Base-by-base conservation (phyloP, 805 yeast species). In the Metschnikowia dekortorum region DNA sequence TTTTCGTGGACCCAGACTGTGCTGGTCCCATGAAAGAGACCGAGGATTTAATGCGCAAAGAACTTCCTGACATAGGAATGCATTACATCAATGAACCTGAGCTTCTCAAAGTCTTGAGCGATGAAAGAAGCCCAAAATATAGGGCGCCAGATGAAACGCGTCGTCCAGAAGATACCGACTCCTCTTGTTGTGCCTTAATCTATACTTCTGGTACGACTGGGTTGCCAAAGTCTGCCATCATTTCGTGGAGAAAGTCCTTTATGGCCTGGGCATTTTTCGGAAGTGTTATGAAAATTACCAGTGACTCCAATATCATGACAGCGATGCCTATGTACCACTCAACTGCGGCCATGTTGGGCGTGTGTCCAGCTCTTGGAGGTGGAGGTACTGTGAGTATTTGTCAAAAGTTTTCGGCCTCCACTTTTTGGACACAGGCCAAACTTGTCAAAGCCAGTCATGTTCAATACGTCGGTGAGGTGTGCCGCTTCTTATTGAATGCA, bases 281-380 rank as follows among this genome's bases (percentile, higher is more conserved):
- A 1, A 77, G 77, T 55, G 84, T 88, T 39, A 78, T 86, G 71
- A 78, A 82, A 52, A 74, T 89, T 57, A 66, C 71, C n/a, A 53
- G 66, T 6, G 63, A 71, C 4, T 81, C 87, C 13, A 79, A 76
- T 10, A 83, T 89, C 8, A 87, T 86, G 70, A 88, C 96, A 0
- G 88, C 96, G 1, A 91, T 91, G 98, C 98, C 98, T 1, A 72
- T 92, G 53, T 91, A 92, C 64, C 98, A 91, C 66, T 89, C 96
- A 0, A 91, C 97, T 0, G 97, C 97, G 3, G 87, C 96, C 0
- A 78, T 89, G 67, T 69, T 91, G 48, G 97, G 97, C 10, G 81
- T 85, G 6, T 75, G 91, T 61, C 90, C 96, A 0, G 74, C 84
- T 0, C 58, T 77, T 31, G 62, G 67, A 4, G 71, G 69, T 39